Percentiles rank a stretch among this genome's conserved stretches.
Evolutionary conservation across 2,329 filamentous ascomycete species (phyloP).

Genomic region (Hymenoscyphus albidus): DNA sequence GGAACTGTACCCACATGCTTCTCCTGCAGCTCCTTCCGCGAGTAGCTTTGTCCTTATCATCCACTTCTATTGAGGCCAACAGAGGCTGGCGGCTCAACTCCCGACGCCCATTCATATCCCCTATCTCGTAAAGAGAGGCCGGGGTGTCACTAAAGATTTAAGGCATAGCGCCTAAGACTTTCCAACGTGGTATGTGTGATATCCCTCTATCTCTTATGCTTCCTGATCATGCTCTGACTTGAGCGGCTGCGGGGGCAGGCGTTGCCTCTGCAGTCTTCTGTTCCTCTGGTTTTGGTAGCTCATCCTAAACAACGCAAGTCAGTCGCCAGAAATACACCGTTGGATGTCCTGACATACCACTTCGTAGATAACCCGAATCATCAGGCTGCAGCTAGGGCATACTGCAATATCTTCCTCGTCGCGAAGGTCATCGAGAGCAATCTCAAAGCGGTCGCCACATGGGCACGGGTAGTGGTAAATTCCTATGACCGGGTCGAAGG

Average conservation of each 20-base stretch:
- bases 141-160: background rate
- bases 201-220: background rate
- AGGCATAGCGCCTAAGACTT: background rate
- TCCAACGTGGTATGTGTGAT: background rate
- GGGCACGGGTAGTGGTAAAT: conserved; percentile 97
- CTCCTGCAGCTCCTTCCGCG: background rate
- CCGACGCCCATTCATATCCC: background rate
- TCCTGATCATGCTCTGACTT: background rate
- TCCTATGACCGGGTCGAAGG: conserved; percentile 74
- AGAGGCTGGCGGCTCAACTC: background rate
- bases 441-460: conserved; percentile 95
- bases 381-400: conserved; percentile 93
- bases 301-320: conserved; percentile 38
- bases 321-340: conserved; percentile 9
- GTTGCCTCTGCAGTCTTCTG: conserved; percentile 31
- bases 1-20: background rate
- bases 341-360: conserved; percentile 49
- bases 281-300: conserved; percentile 44
- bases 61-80: background rate
- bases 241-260: background rate
- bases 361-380: conserved; percentile 94
- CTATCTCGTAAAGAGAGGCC: background rate
- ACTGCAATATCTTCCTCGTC: conserved; percentile 95
- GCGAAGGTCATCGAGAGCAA: conserved; percentile 74
- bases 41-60: too few species aligned